phyloP scores from a whole-genome alignment of 164 flowering plant genomes.

The Aristolochia californica region DNA sequence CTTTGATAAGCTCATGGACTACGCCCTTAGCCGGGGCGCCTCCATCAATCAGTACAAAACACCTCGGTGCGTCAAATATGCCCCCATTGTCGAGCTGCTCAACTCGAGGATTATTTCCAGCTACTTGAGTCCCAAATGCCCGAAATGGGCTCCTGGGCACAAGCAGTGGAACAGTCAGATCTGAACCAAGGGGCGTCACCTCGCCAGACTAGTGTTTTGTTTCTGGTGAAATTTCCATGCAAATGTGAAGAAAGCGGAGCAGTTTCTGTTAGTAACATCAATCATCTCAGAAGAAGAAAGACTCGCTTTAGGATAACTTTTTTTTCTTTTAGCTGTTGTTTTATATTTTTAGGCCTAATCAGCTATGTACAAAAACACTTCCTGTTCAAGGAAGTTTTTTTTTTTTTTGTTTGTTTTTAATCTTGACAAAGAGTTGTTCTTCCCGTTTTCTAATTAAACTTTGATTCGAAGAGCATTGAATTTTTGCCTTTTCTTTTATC shows the following conservation, averaged over 20 bases:
- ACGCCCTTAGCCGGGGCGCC: constrained; percentile 77
- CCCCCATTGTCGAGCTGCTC: constrained; percentile 75
- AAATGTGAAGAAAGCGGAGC: constrained; percentile 4
- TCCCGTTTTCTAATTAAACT: constrained; percentile 10
- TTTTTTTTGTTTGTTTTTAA: constrained; percentile 2
- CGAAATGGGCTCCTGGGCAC: constrained; percentile 80
- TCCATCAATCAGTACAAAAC: constrained; percentile 96
- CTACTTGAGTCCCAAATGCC: constrained; percentile 84
- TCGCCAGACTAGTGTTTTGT: too few relatives aligned
- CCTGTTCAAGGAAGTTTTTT: constrained; percentile 24
- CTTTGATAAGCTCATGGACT: constrained; percentile 96
- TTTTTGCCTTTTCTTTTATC: too few relatives aligned
- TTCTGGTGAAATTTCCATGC: too few relatives aligned
- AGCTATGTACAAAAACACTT: constrained; percentile 32
- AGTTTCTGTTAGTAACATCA: constrained; percentile 20
- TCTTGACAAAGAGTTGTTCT: background rate
- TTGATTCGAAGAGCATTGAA: too few relatives aligned
- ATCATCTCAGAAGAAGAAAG: constrained; percentile 16
- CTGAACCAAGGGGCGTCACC: too few relatives aligned
- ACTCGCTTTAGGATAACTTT: constrained; percentile 7
- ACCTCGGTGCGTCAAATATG: constrained; percentile 83
- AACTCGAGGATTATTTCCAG: constrained; percentile 48
- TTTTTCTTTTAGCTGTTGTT: constrained; percentile 14
- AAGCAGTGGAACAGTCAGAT: constrained; percentile 59
- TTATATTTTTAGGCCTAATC: constrained; percentile 17